Base-by-base conservation (phyloP, 495 filamentous ascomycete genomes). In the Neurospora sp. region DNA sequence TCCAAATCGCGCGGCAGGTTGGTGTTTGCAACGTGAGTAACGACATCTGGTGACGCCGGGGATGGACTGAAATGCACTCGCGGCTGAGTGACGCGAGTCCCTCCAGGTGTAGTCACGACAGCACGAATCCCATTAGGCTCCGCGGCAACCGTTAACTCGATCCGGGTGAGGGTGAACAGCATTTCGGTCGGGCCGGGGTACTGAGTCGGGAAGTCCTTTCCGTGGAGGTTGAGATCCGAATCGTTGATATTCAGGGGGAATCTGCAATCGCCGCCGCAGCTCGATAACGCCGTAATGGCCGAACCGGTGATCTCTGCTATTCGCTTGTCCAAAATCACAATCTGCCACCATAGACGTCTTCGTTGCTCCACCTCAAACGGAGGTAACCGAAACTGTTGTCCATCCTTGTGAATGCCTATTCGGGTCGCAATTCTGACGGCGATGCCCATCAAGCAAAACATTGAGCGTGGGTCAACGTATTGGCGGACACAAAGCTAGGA, bases 281-380 rank as follows among this genome's bases (percentile, higher is more conserved):
- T 79, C 66, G 82, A 89, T 75, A 85, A 79, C n/a, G 83, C 89
- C 70, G 84, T 90, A 73, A 91, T 86, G 36, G 87, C 86, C 76
- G 88, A 90, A 38, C 90, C 91, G 36, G 89, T 87, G 42, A 91
- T 86, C 76, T 91, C 90, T 24, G 86, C 87, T 10, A 89, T 85
- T 42, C 90, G 87, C 59, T 86, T 84, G 76, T 94, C 92, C 21
- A 93, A 85, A 28, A 87, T 82, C 71, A 88, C 86, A 9, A 93
- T 81, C 76, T 90, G 90, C 90, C 90, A 92, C 92, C 92, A 94
- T 5, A 93, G 78, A 28, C 91, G 84, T 69, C 91, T 82, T 21
- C 92, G 84, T 79, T 89, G 86, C 80, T 94, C 92, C 3, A 87
- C 85, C 71, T 93, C 90, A 76, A 93, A 92, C 5, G 89, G 87